These are phyloP conservation scores for Neurospora sp. DNA, from an alignment of 495 filamentous ascomycete species.

Conservation along the genomic window DNA sequence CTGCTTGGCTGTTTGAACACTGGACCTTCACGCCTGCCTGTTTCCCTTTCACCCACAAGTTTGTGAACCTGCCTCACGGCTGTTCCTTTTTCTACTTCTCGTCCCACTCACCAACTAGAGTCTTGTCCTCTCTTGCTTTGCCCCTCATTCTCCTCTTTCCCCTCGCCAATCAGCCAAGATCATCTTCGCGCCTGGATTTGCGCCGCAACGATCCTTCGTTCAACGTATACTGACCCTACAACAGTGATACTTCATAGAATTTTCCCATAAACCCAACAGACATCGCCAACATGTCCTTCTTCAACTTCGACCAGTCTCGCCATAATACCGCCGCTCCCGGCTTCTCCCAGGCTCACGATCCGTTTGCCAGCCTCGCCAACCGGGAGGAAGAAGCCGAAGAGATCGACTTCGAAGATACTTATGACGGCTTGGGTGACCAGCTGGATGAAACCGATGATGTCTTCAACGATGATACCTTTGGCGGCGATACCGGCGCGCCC, in stretches of 20 bases:
- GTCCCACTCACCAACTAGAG: neutral
- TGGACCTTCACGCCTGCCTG: neutral
- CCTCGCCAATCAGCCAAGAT: neutral
- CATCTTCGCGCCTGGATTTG: neutral
- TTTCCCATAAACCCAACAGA: neutral
- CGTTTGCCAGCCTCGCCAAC: constrained; percentile 71
- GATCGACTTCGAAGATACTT: constrained; percentile 94
- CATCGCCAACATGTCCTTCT: constrained; percentile 49
- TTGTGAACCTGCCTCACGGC: neutral
- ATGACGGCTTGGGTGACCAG: constrained; percentile 88
- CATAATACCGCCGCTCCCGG: constrained; percentile 51
- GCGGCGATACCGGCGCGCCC: constrained; percentile 28
- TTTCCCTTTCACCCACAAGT: neutral
- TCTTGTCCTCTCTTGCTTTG: neutral
- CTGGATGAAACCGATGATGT: constrained; percentile 88
- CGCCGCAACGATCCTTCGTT: neutral
- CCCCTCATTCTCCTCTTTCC: neutral
- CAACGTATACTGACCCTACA: neutral
- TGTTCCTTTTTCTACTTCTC: neutral
- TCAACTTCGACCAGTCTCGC: constrained; percentile 66
- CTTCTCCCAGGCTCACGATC: constrained; percentile 77
- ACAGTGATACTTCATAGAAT: neutral
- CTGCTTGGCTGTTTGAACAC: neutral
- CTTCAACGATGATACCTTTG: constrained; percentile 99
- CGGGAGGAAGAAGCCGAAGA: constrained; percentile 70